Conservation (phyloP, 78 protist species). For the Tieghemostelium lacteum region DNA sequence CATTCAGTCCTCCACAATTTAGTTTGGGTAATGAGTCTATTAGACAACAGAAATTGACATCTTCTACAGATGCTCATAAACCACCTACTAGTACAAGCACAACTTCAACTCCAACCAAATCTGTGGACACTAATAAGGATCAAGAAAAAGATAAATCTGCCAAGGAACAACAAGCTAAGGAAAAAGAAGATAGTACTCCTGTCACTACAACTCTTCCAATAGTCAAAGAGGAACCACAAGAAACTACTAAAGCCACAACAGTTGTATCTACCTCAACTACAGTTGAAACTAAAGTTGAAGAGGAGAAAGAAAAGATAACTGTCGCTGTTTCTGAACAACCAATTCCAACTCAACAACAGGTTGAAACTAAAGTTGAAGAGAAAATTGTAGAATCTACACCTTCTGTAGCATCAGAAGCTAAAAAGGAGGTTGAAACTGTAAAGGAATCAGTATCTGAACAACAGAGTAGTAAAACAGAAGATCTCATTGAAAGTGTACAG, state of each 20-base stretch:
- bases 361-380: background rate
- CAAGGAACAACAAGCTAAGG: background rate
- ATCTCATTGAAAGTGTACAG: background rate
- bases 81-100: background rate
- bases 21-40: background rate
- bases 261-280: conserved; percentile 13
- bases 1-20: background rate
- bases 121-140: background rate
- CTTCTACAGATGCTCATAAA: background rate
- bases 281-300: background rate
- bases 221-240: background rate
- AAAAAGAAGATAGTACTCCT: background rate
- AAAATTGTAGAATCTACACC: background rate
- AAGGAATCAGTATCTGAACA: background rate
- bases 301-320: background rate
- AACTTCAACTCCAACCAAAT: background rate
- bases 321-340: background rate
- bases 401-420: background rate
- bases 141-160: background rate
- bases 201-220: conserved; percentile 11
- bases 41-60: conserved; percentile 7
- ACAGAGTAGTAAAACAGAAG: background rate
- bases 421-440: background rate
- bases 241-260: background rate
- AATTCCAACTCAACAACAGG: background rate